These are phyloP conservation scores for Nymphaea thermarum DNA, from an alignment of 164 flowering plant genomes.

Conservation along the genomic window DNA sequence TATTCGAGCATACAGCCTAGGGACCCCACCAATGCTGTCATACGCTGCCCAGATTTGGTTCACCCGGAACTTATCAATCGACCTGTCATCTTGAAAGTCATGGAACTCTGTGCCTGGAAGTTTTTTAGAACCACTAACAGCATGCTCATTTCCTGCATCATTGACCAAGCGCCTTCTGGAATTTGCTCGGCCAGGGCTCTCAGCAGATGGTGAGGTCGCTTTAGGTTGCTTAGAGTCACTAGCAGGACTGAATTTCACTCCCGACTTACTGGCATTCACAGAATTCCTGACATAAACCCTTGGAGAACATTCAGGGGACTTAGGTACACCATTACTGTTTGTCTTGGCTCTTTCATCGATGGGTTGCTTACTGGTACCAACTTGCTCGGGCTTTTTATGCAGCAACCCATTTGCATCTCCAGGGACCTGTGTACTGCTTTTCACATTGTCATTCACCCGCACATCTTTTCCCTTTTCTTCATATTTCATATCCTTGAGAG, in stretches of 20 bases:
- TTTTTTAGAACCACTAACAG: background rate
- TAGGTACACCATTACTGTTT: background rate
- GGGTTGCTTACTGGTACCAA: background rate
- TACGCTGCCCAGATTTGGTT: constrained; percentile 76
- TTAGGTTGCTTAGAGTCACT: background rate
- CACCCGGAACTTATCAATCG: constrained; percentile 26
- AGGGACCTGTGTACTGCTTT: background rate
- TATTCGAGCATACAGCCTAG: constrained; percentile 45
- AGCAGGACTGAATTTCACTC: too few species aligned
- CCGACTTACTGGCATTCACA: too few species aligned
- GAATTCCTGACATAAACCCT: background rate
- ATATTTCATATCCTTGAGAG: background rate
- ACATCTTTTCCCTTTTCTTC: background rate
- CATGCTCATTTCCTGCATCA: too few species aligned
- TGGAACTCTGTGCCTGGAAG: constrained; percentile 40
- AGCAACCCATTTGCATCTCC: background rate
- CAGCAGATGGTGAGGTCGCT: background rate
- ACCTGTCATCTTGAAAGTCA: constrained; percentile 29
- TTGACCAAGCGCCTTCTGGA: background rate
- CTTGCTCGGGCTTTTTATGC: background rate
- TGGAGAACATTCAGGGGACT: background rate
- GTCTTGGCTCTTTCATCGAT: background rate
- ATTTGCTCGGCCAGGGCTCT: background rate
- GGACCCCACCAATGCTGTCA: constrained; percentile 33
- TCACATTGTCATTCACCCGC: background rate